Evolutionary conservation across 78 protist genomes (phyloP).

Genomic region (Dictyostelium purpureum): DNA sequence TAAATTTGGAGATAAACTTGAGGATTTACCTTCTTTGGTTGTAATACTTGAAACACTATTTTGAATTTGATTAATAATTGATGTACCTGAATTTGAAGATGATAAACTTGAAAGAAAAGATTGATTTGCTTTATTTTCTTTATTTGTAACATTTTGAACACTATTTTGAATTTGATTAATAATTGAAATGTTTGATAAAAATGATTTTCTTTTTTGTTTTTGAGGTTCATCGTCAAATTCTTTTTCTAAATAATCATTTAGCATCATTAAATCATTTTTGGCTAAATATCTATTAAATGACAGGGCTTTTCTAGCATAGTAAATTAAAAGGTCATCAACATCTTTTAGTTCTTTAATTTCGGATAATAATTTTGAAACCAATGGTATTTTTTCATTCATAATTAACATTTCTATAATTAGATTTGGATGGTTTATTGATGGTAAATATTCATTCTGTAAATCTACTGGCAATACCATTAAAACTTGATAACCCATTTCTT

Average conservation of each 20-base stretch:
- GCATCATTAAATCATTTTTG: slow-evolving; percentile 40
- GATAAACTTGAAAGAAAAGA: too few relatives aligned
- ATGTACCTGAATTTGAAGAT: not conserved
- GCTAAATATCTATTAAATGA: slow-evolving; percentile 48
- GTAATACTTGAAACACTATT: not conserved
- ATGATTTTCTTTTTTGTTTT: not conserved
- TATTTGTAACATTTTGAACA: not conserved
- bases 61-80: not conserved
- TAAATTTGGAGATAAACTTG: too few relatives aligned
- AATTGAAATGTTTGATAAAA: not conserved
- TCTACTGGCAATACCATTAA: slow-evolving; percentile 19
- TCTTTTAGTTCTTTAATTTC: slow-evolving; percentile 60
- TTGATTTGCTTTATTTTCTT: too few relatives aligned
- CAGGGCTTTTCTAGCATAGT: slow-evolving; percentile 68
- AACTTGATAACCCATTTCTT: slow-evolving; percentile 56
- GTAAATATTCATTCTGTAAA: slow-evolving; percentile 38
- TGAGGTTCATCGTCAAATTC: not conserved
- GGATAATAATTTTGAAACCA: slow-evolving; percentile 34
- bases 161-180: not conserved
- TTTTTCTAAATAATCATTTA: slow-evolving; percentile 40
- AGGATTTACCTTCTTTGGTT: too few relatives aligned
- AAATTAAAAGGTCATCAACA: slow-evolving; percentile 14
- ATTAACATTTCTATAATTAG: slow-evolving; percentile 70
- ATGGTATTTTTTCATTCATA: slow-evolving; percentile 77
- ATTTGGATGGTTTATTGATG: slow-evolving; percentile 16